Percentiles rank a stretch among this genome's conserved stretches.
Evolutionary conservation across 169 alveolate genomes (phyloP).

Genomic region (Blepharisma undulans): DNA sequence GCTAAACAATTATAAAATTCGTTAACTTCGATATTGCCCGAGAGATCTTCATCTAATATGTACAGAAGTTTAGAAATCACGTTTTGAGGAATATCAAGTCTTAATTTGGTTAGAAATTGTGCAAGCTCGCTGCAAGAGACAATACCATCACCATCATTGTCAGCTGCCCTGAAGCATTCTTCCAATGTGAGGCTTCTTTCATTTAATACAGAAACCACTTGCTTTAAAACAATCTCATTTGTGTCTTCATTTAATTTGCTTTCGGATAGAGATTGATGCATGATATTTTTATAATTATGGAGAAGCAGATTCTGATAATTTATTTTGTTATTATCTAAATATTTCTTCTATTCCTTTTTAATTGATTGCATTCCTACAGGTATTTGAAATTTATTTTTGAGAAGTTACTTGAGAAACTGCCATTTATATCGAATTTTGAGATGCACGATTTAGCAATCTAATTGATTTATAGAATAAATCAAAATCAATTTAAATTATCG

Average conservation of each 20-base stretch:
- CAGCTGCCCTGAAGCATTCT: slow-evolving; percentile 5
- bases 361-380: no score
- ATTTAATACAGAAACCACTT: neutral
- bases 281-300: neutral
- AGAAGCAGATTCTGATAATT: neutral
- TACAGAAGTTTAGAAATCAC: neutral
- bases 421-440: neutral
- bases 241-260: neutral
- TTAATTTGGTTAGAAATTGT: neutral
- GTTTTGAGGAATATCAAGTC: neutral
- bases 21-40: neutral
- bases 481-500: no score
- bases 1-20: slow-evolving; percentile 26
- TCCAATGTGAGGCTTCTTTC: neutral
- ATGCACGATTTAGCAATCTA: neutral
- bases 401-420: neutral
- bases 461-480: no score
- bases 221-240: neutral
- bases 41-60: slow-evolving; percentile 28
- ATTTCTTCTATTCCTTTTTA: neutral
- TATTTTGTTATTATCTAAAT: no score
- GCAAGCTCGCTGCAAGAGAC: neutral
- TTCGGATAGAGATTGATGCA: neutral
- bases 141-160: slow-evolving; percentile 3
- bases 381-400: neutral